These are phyloP conservation scores for Colletotrichum tropicicola DNA, from an alignment of 2,329 filamentous ascomycete genomes.

Conservation along the genomic window DNA sequence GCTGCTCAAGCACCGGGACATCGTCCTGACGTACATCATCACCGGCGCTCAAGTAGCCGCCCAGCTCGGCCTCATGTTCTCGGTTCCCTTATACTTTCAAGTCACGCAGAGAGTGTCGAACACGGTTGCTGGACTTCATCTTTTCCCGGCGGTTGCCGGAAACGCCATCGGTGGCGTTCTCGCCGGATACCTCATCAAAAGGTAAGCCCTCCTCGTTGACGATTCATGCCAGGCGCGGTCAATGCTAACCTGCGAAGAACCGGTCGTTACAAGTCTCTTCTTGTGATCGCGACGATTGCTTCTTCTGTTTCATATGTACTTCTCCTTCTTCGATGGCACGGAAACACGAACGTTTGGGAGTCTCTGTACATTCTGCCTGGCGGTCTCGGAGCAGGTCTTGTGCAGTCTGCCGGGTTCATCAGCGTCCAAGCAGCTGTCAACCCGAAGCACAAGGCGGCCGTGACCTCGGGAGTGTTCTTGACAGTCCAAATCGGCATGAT, in stretches of 20 bases:
- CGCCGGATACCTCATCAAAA: constrained; percentile 65
- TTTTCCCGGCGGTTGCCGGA: constrained; percentile 73
- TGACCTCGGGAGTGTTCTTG: constrained; percentile 51
- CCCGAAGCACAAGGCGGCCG: constrained; percentile 47
- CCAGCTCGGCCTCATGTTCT: constrained; percentile 65
- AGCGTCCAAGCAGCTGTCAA: constrained; percentile 50
- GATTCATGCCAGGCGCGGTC: background rate
- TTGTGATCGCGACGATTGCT: constrained; percentile 58
- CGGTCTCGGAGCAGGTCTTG: constrained; percentile 51
- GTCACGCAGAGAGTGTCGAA: constrained; percentile 66
- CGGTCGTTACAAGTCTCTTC: constrained; percentile 65
- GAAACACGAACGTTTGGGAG: constrained; percentile 62
- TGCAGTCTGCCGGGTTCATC: constrained; percentile 51
- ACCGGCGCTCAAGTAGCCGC: constrained; percentile 62
- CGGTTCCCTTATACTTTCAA: constrained; percentile 76
- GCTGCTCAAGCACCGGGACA: constrained; percentile 60
- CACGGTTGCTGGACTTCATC: constrained; percentile 65
- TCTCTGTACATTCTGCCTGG: constrained; percentile 68
- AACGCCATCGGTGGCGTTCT: constrained; percentile 72
- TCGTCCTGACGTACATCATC: constrained; percentile 62
- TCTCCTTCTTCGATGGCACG: constrained; percentile 67
- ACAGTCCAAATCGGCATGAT: constrained; percentile 46
- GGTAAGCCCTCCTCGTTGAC: constrained; percentile 40
- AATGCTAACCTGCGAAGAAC: constrained; percentile 48
- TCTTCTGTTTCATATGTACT: constrained; percentile 60